Evolutionary conservation across 768 basidiomycete species (phyloP).

Genomic region (Boletus speciosus): DNA sequence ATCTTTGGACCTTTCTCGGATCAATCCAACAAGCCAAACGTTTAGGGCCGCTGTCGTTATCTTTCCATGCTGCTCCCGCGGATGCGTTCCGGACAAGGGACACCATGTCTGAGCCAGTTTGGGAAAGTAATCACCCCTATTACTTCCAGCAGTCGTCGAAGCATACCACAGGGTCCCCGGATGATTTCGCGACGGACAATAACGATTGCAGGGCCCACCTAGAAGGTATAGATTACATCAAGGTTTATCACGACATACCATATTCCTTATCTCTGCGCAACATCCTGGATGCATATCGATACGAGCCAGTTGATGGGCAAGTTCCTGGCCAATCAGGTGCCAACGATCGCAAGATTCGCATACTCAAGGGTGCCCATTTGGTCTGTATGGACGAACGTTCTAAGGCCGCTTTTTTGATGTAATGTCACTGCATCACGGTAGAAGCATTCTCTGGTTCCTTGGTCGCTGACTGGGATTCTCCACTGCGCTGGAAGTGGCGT

Average conservation of each 20-base stretch:
- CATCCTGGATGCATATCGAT: slow-evolving; percentile 50
- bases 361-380: slow-evolving; percentile 47
- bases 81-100: slow-evolving; percentile 8
- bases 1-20: slow-evolving; percentile 52
- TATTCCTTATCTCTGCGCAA: slow-evolving; percentile 48
- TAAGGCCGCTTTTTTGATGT: slow-evolving; percentile 42
- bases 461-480: slow-evolving; percentile 17
- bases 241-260: slow-evolving; percentile 54
- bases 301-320: slow-evolving; percentile 16
- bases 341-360: slow-evolving; percentile 38
- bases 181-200: slow-evolving; percentile 13
- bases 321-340: slow-evolving; percentile 23
- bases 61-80: slow-evolving; percentile 40
- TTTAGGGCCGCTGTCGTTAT: slow-evolving; percentile 47
- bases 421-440: slow-evolving; percentile 16
- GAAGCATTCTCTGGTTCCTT: slow-evolving; percentile 13
- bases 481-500: slow-evolving; percentile 18
- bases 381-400: slow-evolving; percentile 47
- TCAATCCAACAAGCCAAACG: slow-evolving; percentile 34
- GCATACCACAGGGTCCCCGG: slow-evolving; percentile 3
- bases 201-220: slow-evolving; percentile 23
- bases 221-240: slow-evolving; percentile 47
- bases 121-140: slow-evolving; percentile 27
- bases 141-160: slow-evolving; percentile 14
- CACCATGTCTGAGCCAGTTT: slow-evolving; percentile 17